Percentiles rank a stretch among this genome's conserved stretches.
These are phyloP conservation scores for Larix kaempferi DNA, from an alignment of 75 land plant genomes.

Conservation along the genomic window DNA sequence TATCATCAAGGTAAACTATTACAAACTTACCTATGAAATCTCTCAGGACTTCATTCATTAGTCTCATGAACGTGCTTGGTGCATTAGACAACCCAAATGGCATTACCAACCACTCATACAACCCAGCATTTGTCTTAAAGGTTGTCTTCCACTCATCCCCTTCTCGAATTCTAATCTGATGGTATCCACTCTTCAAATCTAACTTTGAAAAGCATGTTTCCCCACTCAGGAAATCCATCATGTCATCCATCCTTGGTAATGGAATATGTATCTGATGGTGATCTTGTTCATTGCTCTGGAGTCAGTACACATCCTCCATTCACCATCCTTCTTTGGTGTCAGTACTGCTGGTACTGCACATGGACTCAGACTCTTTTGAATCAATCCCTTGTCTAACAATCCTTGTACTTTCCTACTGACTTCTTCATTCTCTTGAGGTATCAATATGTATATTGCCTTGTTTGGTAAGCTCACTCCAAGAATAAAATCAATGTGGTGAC, in stretches of 20 bases:
- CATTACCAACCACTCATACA: slow-evolving; percentile 25
- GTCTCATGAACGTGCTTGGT: slow-evolving; percentile 4
- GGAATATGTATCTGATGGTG: background rate
- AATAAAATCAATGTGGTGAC: too few species aligned
- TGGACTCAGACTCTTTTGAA: too few species aligned
- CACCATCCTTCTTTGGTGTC: background rate
- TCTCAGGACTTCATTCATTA: background rate
- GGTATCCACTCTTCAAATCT: slow-evolving; percentile 15
- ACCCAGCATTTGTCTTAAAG: slow-evolving; percentile 5
- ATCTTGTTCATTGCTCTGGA: too few species aligned
- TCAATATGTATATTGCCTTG: too few species aligned
- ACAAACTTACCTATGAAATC: too few species aligned
- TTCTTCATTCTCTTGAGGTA: too few species aligned
- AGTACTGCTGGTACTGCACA: background rate
- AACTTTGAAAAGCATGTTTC: slow-evolving; percentile 9
- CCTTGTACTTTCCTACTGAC: too few species aligned
- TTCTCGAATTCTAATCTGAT: slow-evolving; percentile 14
- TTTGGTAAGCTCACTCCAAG: too few species aligned
- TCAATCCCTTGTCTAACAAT: too few species aligned
- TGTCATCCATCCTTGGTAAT: background rate
- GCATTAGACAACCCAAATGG: slow-evolving; percentile 19
- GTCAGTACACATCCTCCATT: background rate
- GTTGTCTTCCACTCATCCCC: slow-evolving; percentile 3
- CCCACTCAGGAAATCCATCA: slow-evolving; percentile 10
- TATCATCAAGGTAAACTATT: too few species aligned